A percentile compares a stretch with the other conserved stretches of the same genome.
phyloP scores from a whole-genome alignment of 352 stramenopile genomes.

The Phytophthora cryptogea region DNA sequence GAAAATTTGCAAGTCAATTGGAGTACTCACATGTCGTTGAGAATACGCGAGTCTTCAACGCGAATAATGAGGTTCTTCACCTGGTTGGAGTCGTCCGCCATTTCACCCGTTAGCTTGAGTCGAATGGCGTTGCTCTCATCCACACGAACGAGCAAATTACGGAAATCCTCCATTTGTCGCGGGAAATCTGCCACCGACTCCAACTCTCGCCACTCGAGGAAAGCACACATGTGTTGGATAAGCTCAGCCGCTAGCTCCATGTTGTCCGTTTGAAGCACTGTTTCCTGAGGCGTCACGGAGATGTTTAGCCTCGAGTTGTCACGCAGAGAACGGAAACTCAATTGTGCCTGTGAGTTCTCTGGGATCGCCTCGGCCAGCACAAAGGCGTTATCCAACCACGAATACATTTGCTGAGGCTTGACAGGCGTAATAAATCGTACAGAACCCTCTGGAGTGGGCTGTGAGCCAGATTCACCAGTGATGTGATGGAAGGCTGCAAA shows the following conservation, averaged over 20 bases:
- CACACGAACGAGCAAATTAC: constrained; percentile 72
- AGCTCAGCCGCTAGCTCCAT: constrained; percentile 89
- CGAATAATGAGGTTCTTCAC: constrained; percentile 92
- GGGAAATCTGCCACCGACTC: constrained; percentile 88
- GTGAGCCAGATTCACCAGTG: constrained; percentile 24
- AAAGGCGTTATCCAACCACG: constrained; percentile 77
- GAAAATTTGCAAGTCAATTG: neutral
- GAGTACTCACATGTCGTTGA: constrained; percentile 90
- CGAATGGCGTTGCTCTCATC: constrained; percentile 89
- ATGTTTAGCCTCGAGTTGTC: constrained; percentile 59
- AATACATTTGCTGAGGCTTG: constrained; percentile 73
- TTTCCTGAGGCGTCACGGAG: constrained; percentile 56
- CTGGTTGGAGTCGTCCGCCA: constrained; percentile 92
- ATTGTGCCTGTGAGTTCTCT: constrained; percentile 44
- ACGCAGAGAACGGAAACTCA: constrained; percentile 67
- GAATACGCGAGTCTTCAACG: constrained; percentile 91
- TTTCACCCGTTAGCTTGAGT: constrained; percentile 91
- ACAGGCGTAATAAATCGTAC: constrained; percentile 77
- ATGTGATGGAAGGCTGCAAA: constrained; percentile 86
- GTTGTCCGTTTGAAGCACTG: constrained; percentile 74
- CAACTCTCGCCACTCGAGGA: constrained; percentile 87
- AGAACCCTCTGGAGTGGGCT: constrained; percentile 46
- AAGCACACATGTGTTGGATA: constrained; percentile 86
- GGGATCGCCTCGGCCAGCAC: constrained; percentile 43
- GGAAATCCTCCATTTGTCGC: constrained; percentile 86